A percentile compares a stretch with the other conserved stretches of the same genome.
Evolutionary conservation across 2,329 filamentous ascomycete species (phyloP).

Genomic region (Ilyonectria sp.): DNA sequence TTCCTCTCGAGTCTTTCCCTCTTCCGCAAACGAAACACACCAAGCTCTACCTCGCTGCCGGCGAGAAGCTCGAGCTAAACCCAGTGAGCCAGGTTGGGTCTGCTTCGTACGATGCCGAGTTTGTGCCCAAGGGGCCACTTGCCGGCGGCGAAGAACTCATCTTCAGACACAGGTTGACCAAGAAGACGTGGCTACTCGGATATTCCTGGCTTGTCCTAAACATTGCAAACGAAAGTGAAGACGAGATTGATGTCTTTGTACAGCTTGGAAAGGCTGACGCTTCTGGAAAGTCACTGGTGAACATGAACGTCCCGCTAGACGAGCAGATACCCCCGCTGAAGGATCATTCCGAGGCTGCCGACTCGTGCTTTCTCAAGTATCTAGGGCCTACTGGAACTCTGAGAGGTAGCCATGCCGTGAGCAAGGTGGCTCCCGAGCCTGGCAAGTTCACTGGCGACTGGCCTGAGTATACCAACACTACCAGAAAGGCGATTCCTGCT

Average conservation of each 20-base stretch:
- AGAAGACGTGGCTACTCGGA: constrained; percentile 5
- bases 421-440: not conserved
- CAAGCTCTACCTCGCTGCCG: not conserved
- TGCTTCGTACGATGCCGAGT: constrained; percentile 9
- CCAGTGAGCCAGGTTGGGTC: not conserved
- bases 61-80: not conserved
- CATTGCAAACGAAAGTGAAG: not conserved
- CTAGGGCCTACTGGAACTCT: constrained; percentile 9
- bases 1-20: not conserved
- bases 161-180: constrained; percentile 2
- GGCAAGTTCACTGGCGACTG: constrained; percentile 5
- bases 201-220: constrained; percentile 1
- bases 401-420: constrained; percentile 7
- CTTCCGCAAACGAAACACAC: not conserved
- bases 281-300: constrained; percentile 1
- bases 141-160: not conserved
- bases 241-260: constrained; percentile 13
- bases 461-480: constrained; percentile 1
- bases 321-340: not conserved
- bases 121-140: not conserved
- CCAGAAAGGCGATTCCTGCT: not conserved
- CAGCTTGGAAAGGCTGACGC: constrained; percentile 1
- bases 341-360: not conserved
- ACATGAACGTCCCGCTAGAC: constrained; percentile 4
- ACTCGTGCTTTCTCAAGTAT: constrained; percentile 13